Evolutionary conservation across 805 yeast genomes (phyloP).

Genomic region (Tetrapisispora arboricola): DNA sequence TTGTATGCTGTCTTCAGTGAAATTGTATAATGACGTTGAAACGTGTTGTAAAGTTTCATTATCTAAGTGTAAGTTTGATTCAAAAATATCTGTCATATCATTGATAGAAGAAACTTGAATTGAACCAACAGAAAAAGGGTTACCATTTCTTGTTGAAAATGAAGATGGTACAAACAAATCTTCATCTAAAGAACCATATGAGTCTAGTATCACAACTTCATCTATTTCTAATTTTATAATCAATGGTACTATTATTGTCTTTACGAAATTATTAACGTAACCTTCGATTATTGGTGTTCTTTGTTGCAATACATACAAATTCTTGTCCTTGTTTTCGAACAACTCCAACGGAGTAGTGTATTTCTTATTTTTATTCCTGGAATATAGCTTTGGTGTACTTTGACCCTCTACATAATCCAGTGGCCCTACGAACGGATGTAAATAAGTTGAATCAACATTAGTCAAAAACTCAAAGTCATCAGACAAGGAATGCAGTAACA

Average conservation of each 20-base stretch:
- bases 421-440: constrained; percentile 83
- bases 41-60: constrained; percentile 9
- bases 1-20: constrained; percentile 17
- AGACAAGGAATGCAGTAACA: constrained; percentile 43
- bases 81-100: constrained; percentile 16
- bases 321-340: constrained; percentile 33
- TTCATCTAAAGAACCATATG: constrained; percentile 48
- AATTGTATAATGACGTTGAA: constrained; percentile 16
- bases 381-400: constrained; percentile 10
- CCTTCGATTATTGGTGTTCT: constrained; percentile 78
- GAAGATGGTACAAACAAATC: constrained; percentile 1
- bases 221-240: constrained; percentile 33
- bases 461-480: constrained; percentile 39
- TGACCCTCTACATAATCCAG: constrained; percentile 37
- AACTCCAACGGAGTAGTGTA: constrained; percentile 59
- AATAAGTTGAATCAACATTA: constrained; percentile 44
- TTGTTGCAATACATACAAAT: constrained; percentile 60
- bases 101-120: constrained; percentile 18
- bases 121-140: constrained; percentile 16
- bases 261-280: constrained; percentile 39
- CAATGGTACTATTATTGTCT: constrained; percentile 42
- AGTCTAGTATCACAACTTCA: constrained; percentile 50
- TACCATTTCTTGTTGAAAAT: not conserved
- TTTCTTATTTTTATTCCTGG: constrained; percentile 9
- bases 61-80: constrained; percentile 14